Base-by-base conservation (phyloP, 495 filamentous ascomycete species). In the Pyronema domesticum region DNA sequence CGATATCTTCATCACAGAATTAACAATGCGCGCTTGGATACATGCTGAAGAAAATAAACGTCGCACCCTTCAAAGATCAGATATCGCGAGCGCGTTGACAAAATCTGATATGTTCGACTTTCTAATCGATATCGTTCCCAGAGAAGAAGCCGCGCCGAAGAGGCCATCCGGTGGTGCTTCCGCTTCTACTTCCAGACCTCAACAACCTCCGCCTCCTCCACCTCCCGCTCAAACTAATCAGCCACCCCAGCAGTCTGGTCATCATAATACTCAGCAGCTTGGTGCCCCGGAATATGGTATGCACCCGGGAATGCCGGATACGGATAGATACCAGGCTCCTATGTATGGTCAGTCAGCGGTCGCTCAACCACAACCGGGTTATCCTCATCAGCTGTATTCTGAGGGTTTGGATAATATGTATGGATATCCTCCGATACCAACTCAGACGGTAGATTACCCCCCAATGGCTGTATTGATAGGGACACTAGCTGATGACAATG, bases 101-200 rank as follows among this genome's bases (percentile, higher is more conserved):
- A 96, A 96, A 71, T 94, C 86, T 37, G 91, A 98, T 69, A 96
- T 98, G 91, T 98, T 98, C 69, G 91, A 98, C 72, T 98, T 98
- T 70, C 74, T 98, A 52, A 98, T 98, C 67, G 91, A 98, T 68
- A 98, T 98, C 55, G 91, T 98, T 7, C 91, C 91, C 5, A 80
- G 91, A 37, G 91, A 98, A 67, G 91, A 98, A 64, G 88, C 57
- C 86, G 95, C 68, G 75, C 82, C 37, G 94, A 94, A 72, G 76
- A 86, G 54, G 74, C 75, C 78, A 51, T 72, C 72, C 45, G 66
- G 71, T 11, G 71, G 70, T 40, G 65, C 72, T 40, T 17, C 40
- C 30, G 78, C 72, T 50, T 58, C 63, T 14, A 63, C 62, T 51
- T 59, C 62, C 45, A 56, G 63, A 35, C 62, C 60, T 53, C 40